Percentiles rank a stretch among this genome's conserved stretches.
These are phyloP conservation scores for Protomyces macrosporus DNA, from an alignment of 1,139 yeast genomes.

Conservation along the genomic window DNA sequence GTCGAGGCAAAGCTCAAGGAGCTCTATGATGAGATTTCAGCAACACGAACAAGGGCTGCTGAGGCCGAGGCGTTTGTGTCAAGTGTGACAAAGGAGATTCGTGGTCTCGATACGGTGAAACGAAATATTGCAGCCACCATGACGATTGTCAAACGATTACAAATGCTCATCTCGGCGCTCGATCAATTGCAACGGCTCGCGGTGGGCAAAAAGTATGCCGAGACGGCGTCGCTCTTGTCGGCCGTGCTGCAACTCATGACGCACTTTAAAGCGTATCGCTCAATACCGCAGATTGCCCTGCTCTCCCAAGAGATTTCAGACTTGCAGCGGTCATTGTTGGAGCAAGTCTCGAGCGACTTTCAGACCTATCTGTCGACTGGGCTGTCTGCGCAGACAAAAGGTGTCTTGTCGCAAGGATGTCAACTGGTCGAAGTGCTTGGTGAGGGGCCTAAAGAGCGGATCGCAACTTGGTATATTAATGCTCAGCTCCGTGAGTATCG, in stretches of 20 bases:
- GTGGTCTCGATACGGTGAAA: constrained; percentile 72
- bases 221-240: constrained; percentile 58
- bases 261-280: constrained; percentile 75
- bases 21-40: constrained; percentile 42
- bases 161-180: constrained; percentile 77
- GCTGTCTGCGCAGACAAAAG: constrained; percentile 31
- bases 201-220: constrained; percentile 52
- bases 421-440: constrained; percentile 65
- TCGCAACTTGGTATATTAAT: constrained; percentile 70
- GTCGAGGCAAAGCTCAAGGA: constrained; percentile 41
- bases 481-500: constrained; percentile 67
- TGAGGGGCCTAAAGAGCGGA: constrained; percentile 52
- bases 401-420: constrained; percentile 57
- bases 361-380: constrained; percentile 45
- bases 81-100: constrained; percentile 67
- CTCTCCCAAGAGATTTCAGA: constrained; percentile 59
- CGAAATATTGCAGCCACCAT: constrained; percentile 74
- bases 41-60: constrained; percentile 49
- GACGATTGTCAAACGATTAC: constrained; percentile 80
- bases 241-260: constrained; percentile 74
- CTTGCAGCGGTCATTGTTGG: constrained; percentile 61
- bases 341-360: constrained; percentile 70
- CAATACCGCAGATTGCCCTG: constrained; percentile 73
- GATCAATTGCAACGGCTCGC: constrained; percentile 54
- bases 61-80: constrained; percentile 28